Evolutionary conservation across 345 rosid species (phyloP), one percentile per base, ranked within the genome.

Genomic region (Euphorbia peplus): DNA sequence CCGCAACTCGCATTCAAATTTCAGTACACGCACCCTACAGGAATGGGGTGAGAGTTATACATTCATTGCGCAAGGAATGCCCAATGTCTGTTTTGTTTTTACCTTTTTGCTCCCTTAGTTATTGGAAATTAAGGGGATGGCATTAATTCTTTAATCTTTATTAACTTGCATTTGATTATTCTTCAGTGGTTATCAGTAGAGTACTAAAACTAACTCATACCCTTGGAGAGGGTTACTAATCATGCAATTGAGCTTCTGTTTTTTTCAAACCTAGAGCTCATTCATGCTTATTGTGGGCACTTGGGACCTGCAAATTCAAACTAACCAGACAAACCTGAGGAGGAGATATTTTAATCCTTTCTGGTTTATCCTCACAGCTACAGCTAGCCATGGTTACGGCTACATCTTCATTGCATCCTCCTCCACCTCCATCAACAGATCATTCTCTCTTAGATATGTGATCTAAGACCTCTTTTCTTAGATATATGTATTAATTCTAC

Each of bases 201-300:
- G 60, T 10, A 22, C 39, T 66, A 42, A 42, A 7, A 42, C 2
- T 42, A 7, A 42, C 47, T 7, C 12, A 42, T 42, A 42, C 53
- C 37, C 24, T 57, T 26, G 19, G 56, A 15, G 29, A 29, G 18
- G 57, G 37, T 32, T n/a, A 32, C 37, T 32, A 5, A 26, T 0
- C 25, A 39, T 19, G 50, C 30, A 52, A 68, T 44, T 7, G 63
- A 68, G 57, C 55, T 57, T 4, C 12, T 67, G 53, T 56, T 67
- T 67, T 68, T 54, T 55, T 16, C 62, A 67, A 68, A 68, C 63
- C 42, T 35, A 26, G 26, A 21, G 56, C 72, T 58, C 64, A 2
- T 54, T 57, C 64, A 2, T 54, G 30, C 22, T 35, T 21, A 32
- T 32, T 32, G 3, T 32, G 6, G 37, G 37, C 6, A 32, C 37